These are phyloP conservation scores for Termitomyces sp. DNA, from an alignment of 768 basidiomycete species.

Conservation along the genomic window DNA sequence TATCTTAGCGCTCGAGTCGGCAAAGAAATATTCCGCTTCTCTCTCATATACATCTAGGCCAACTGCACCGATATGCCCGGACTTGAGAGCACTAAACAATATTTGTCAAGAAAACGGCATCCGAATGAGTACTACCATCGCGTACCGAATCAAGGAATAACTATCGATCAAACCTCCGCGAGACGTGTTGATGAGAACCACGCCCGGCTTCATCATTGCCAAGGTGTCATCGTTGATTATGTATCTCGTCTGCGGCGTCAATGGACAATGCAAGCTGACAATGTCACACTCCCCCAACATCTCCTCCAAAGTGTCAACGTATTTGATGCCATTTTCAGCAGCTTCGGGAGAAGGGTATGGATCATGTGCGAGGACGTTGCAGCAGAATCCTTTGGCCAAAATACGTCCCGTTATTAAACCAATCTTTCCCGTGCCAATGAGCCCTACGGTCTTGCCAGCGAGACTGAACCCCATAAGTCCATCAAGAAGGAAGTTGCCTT, in stretches of 20 bases:
- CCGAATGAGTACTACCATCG: not conserved
- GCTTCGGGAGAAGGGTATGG: slow-evolving; percentile 34
- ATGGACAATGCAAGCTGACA: slow-evolving; percentile 42
- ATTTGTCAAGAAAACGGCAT: not conserved
- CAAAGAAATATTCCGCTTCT: slow-evolving; percentile 42
- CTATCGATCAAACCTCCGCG: slow-evolving; percentile 43
- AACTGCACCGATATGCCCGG: slow-evolving; percentile 39
- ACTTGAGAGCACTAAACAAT: slow-evolving; percentile 32
- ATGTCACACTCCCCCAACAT: slow-evolving; percentile 37
- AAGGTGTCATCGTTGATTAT: slow-evolving; percentile 41
- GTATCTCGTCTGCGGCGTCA: slow-evolving; percentile 35
- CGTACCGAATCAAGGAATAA: slow-evolving; percentile 39
- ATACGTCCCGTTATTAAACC: slow-evolving; percentile 42
- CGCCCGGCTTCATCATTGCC: slow-evolving; percentile 37
- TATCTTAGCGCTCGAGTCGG: slow-evolving; percentile 45
- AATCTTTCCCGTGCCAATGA: slow-evolving; percentile 45
- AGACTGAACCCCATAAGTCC: slow-evolving; percentile 43
- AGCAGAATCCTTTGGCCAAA: slow-evolving; percentile 36
- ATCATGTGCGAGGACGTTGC: slow-evolving; percentile 40
- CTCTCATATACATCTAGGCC: slow-evolving; percentile 44
- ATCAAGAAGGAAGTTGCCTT: slow-evolving; percentile 46
- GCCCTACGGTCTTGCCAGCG: slow-evolving; percentile 39
- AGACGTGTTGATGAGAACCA: slow-evolving; percentile 42
- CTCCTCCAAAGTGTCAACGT: slow-evolving; percentile 36
- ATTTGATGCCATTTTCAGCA: slow-evolving; percentile 35